Evolutionary conservation across 208 protist genomes (phyloP), one percentile per base, ranked within the genome.

Genomic region (Leishmania major): DNA sequence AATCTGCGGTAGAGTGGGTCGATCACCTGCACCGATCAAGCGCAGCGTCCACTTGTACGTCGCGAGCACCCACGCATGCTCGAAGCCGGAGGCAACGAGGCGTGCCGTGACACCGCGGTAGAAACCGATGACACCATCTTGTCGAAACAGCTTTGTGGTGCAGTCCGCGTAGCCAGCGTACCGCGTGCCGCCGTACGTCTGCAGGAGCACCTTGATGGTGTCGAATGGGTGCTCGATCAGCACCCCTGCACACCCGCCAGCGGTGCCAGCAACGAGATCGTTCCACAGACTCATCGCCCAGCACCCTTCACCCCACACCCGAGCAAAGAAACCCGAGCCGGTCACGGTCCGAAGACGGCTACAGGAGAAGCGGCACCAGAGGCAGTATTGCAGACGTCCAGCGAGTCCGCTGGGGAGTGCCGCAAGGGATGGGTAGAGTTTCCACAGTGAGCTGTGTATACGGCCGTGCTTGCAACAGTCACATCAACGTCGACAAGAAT

Each of bases 181-280:
- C 19, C 78, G 75, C 3, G 77, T 81, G 55, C 59, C 85, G 13
- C 77, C 81, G 87, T 92, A 84, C 13, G 85, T 83, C 84, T 98
- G 95, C 82, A 98, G 82, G 13, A 92, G 92, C 49, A 96, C 94
- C 89, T 98, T 98, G 0, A 97, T 84, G 0, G 96, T 97, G 83
- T 98, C 96, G 67, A 98, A 92, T 28, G 94, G 96, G 83, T 97
- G 95, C 79, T 98, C 93, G 40, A 98, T 86, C 25, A 97, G 49
- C 80, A 95, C 91, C 10, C 85, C 91, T 4, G 87, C 88, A 13
- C 89, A 84, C 4, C 96, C 94, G 51, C 86, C 89, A 11, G 94
- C 76, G 1, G 89, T 93, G 55, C 96, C 96, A 8, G 93, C 87
- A 7, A 90, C 79, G 53, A 96, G 91, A 75, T 95, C 91, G 77